Conservation (phyloP, 306 rosid genomes). For the Crotalaria pallida region DNA sequence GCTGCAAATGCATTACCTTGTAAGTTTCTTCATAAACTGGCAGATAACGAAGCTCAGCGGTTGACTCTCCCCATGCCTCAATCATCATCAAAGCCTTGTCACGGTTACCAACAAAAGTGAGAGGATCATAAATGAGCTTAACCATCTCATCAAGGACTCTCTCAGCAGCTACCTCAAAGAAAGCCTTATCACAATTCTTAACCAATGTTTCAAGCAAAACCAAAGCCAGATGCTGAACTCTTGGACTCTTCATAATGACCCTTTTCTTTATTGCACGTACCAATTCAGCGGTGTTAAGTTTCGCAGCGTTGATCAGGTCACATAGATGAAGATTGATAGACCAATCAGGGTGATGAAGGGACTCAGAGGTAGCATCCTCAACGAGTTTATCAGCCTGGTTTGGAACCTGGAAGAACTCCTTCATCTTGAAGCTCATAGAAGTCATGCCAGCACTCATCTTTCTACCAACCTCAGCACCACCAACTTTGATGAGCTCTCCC, state of each 20-base stretch:
- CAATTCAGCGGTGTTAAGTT: constrained; percentile 61
- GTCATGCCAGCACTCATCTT: constrained; percentile 82
- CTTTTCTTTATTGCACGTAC: constrained; percentile 75
- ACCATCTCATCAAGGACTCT: constrained; percentile 97
- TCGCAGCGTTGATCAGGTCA: constrained; percentile 72
- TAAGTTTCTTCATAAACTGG: constrained; percentile 96
- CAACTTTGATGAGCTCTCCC: constrained; percentile 77
- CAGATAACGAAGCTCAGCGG: constrained; percentile 83
- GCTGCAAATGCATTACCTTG: constrained; percentile 47
- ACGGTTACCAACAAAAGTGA: constrained; percentile 83
- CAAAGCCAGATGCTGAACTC: constrained; percentile 76
- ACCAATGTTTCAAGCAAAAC: constrained; percentile 77
- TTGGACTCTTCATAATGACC: constrained; percentile 61
- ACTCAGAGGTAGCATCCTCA: constrained; percentile 90
- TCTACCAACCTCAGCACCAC: constrained; percentile 73
- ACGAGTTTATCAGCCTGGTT: constrained; percentile 75
- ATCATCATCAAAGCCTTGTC: constrained; percentile 79
- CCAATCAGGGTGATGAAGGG: constrained; percentile 92
- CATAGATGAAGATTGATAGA: constrained; percentile 87
- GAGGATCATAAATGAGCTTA: constrained; percentile 80
- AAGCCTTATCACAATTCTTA: constrained; percentile 92
- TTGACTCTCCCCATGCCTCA: constrained; percentile 97
- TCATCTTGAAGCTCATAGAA: constrained; percentile 88
- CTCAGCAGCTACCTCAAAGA: constrained; percentile 94
- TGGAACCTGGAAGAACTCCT: constrained; percentile 81